phyloP scores from a whole-genome alignment of 768 basidiomycete species.

The Suillus lakei region DNA sequence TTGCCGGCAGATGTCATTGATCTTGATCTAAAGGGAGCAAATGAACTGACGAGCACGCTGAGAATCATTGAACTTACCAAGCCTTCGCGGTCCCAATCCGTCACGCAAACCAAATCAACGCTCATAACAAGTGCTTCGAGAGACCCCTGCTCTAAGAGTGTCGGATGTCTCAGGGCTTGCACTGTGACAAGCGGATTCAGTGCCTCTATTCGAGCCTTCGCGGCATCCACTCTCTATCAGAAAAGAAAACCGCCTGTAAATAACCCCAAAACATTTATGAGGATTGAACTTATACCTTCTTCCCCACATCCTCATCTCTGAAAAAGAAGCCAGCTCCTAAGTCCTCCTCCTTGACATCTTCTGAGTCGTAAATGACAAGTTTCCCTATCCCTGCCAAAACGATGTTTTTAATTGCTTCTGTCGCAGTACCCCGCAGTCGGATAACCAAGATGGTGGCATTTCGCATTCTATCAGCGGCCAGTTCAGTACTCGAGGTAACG shows the following conservation, averaged over 20 bases:
- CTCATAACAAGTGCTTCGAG: constrained; percentile 63
- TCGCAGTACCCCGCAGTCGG: constrained; percentile 80
- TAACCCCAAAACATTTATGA: constrained; percentile 42
- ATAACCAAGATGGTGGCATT: constrained; percentile 89
- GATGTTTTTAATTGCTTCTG: constrained; percentile 96
- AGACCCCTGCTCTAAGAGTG: constrained; percentile 52
- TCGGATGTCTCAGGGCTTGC: constrained; percentile 60
- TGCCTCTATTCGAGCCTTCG: constrained; percentile 82
- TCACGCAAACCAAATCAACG: constrained; percentile 88
- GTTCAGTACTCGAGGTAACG: constrained; percentile 16
- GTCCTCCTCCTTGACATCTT: constrained; percentile 80
- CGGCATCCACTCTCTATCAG: constrained; percentile 80
- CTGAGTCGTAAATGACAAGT: constrained; percentile 82
- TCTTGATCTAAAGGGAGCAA: constrained; percentile 56
- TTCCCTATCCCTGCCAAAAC: constrained; percentile 95
- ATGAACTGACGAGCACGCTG: constrained; percentile 2
- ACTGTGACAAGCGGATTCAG: constrained; percentile 92
- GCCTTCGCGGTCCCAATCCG: constrained; percentile 72
- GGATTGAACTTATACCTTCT: constrained; percentile 57
- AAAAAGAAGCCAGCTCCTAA: constrained; percentile 93
- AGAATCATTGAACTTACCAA: constrained; percentile 57
- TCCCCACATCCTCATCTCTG: constrained; percentile 90
- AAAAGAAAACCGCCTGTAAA: constrained; percentile 38
- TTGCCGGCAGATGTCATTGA: constrained; percentile 82
- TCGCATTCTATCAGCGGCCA: constrained; percentile 70